Conservation (phyloP, 75 land plant species). For the Ceratopteris richardii region DNA sequence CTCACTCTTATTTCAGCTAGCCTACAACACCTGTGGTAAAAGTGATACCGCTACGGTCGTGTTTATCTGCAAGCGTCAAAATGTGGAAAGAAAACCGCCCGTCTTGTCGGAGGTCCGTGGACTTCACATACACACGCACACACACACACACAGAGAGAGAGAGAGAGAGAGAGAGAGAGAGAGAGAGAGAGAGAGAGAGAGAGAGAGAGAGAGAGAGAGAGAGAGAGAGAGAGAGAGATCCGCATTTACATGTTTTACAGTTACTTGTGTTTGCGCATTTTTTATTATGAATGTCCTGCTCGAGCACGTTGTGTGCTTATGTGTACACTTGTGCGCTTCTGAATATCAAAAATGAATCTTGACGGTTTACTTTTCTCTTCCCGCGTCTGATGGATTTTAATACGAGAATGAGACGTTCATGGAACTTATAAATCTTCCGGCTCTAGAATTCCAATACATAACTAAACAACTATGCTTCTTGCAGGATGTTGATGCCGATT, state of each 20-base stretch:
- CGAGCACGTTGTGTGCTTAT: too few species aligned
- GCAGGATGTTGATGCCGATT: conserved; percentile 63
- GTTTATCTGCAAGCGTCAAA: conserved; percentile 63
- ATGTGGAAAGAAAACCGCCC: conserved; percentile 56
- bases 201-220: neutral
- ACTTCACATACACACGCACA: neutral
- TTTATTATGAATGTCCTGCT: too few species aligned
- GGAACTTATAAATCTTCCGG: too few species aligned
- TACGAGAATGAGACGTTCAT: too few species aligned
- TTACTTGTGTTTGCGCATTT: too few species aligned
- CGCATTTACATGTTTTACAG: too few species aligned
- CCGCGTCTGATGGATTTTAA: too few species aligned
- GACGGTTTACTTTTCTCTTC: neutral
- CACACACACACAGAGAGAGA: neutral
- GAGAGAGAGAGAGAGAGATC: neutral
- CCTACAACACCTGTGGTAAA: conserved; percentile 39
- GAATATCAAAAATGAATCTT: too few species aligned
- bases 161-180: neutral
- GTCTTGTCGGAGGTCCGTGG: conserved; percentile 53
- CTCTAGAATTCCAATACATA: too few species aligned
- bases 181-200: neutral
- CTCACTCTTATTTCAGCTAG: conserved; percentile 74
- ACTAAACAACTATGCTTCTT: conserved; percentile 10
- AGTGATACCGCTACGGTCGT: conserved; percentile 23
- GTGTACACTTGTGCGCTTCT: too few species aligned